Evolutionary conservation across 169 alveolate species (phyloP).

Genomic region (Sarcocystis neurona): DNA sequence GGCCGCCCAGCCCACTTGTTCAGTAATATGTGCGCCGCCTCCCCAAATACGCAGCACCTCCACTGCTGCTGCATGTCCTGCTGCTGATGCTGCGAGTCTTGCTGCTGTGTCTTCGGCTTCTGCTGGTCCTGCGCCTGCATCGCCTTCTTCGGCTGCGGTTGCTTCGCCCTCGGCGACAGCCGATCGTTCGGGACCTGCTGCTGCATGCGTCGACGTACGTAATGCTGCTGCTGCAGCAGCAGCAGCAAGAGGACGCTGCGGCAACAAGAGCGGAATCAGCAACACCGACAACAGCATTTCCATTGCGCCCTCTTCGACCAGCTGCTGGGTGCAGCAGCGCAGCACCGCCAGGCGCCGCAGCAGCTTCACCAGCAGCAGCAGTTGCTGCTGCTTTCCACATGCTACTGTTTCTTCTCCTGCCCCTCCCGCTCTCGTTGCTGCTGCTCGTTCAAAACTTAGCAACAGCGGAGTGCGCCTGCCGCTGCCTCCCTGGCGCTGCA

Average conservation of each 20-base stretch:
- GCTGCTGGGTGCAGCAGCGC: not conserved
- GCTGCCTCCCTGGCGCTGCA: no score
- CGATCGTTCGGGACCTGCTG: no score
- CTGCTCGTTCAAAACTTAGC: not conserved
- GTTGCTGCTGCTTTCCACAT: not conserved
- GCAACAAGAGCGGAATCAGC: not conserved
- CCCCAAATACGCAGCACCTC: no score
- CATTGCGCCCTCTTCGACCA: constrained; percentile 15
- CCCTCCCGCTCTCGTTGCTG: not conserved
- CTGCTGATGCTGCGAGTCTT: not conserved
- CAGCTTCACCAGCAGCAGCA: not conserved
- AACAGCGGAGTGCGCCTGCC: no score
- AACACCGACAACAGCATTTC: constrained; percentile 10
- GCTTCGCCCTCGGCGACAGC: not conserved
- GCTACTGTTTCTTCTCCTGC: not conserved
- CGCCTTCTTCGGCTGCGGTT: not conserved
- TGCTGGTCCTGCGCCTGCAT: not conserved
- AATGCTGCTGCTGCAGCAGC: no score
- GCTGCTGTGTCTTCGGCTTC: not conserved
- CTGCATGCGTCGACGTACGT: no score
- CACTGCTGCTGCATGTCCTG: not conserved
- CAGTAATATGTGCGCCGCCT: no score
- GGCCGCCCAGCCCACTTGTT: not conserved
- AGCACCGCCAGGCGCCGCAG: constrained; percentile 11
- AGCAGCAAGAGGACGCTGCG: no score